phyloP scores from a whole-genome alignment of 441 rosid species.

The Gossypium schwendimanii region DNA sequence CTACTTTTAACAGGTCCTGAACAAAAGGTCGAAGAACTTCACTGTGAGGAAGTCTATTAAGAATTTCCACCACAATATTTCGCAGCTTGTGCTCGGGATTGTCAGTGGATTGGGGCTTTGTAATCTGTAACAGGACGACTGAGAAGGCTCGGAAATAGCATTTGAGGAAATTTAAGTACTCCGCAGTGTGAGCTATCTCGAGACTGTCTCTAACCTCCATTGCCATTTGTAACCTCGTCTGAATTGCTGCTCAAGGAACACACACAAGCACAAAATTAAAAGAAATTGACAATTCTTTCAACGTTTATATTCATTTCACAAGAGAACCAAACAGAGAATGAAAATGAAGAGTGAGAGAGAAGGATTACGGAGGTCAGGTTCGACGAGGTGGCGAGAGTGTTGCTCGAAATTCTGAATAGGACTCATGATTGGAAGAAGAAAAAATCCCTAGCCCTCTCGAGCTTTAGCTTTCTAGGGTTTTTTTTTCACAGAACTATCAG shows the following conservation, averaged over 20 bases:
- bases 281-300: not conserved
- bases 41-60: constrained; percentile 90
- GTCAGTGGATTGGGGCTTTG: constrained; percentile 80
- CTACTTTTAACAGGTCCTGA: constrained; percentile 93
- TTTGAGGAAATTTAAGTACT: constrained; percentile 84
- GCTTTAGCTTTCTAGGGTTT: not conserved
- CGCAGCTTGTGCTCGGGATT: constrained; percentile 88
- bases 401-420: constrained; percentile 86
- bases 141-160: constrained; percentile 90
- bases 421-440: not conserved
- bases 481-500: not conserved
- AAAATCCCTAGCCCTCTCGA: not conserved
- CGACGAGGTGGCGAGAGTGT: constrained; percentile 78
- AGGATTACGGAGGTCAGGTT: constrained; percentile 63
- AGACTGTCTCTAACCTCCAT: constrained; percentile 91
- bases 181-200: constrained; percentile 93
- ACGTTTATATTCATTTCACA: not conserved
- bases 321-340: not conserved
- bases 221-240: constrained; percentile 79
- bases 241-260: constrained; percentile 50
- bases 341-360: not conserved
- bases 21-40: constrained; percentile 99
- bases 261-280: not conserved
- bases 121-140: constrained; percentile 61
- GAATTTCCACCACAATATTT: constrained; percentile 81